phyloP scores from a whole-genome alignment of 2,329 filamentous ascomycete species.

The Trichoderma pleuroti region DNA sequence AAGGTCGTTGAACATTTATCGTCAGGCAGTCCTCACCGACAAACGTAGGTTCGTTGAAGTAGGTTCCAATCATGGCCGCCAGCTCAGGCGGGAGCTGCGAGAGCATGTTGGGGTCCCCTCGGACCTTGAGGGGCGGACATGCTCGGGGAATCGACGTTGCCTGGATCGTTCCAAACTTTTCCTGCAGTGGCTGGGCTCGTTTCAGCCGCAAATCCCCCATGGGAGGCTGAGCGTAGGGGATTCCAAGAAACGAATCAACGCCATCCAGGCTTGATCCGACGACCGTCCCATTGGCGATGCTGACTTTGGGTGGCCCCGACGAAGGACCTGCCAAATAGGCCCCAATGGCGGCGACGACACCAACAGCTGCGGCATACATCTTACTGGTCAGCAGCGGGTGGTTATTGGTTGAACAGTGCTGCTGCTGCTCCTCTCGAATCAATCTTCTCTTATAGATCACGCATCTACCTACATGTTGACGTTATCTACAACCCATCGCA shows the following conservation, averaged over 20 bases:
- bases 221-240: not conserved
- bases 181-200: not conserved
- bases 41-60: not conserved
- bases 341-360: not conserved
- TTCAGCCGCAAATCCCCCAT: not conserved
- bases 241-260: not conserved
- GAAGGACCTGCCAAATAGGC: not conserved
- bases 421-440: not conserved
- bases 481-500: not conserved
- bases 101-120: not conserved
- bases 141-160: not conserved
- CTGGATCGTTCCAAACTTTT: not conserved
- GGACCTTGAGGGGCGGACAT: not conserved
- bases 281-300: not conserved
- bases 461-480: not conserved
- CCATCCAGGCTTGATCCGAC: not conserved
- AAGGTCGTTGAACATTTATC: not conserved
- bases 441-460: not conserved
- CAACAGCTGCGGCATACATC: not conserved
- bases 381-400: not conserved
- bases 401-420: not conserved
- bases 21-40: not conserved
- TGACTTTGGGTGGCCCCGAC: not conserved
- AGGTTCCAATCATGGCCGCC: not conserved
- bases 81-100: not conserved